These are phyloP conservation scores for Leptographium radiaticola DNA, from an alignment of 2,329 filamentous ascomycete species.

Conservation along the genomic window DNA sequence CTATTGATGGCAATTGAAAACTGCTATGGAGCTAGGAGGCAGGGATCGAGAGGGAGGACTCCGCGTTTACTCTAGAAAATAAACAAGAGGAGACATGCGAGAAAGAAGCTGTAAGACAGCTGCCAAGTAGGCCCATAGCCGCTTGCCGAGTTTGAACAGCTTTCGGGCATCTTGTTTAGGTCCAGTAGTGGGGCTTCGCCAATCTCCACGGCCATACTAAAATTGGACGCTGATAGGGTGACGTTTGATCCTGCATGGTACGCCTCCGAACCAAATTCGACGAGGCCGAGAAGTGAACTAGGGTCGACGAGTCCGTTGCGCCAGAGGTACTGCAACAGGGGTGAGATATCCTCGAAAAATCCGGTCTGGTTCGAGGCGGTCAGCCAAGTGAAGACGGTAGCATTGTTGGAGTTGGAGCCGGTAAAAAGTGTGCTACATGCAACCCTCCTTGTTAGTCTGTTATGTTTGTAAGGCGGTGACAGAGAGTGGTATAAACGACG, in stretches of 20 bases:
- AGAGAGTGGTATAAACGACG: background rate
- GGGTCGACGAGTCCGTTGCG: background rate
- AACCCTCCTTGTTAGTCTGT: background rate
- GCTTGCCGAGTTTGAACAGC: background rate
- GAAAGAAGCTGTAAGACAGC: background rate
- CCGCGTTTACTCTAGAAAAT: background rate
- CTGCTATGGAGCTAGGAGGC: background rate
- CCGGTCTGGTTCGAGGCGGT: background rate
- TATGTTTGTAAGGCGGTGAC: too few species aligned
- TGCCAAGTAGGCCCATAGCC: background rate
- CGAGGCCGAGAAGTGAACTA: background rate
- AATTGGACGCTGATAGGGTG: slow-evolving; percentile 1
- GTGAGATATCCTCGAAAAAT: slow-evolving; percentile 1
- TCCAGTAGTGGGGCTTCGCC: background rate
- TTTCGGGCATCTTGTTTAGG: background rate
- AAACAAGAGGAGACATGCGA: background rate
- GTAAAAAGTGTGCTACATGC: background rate
- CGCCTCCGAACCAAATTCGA: slow-evolving; percentile 2
- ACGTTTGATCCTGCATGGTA: background rate
- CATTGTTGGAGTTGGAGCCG: background rate
- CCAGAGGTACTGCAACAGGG: slow-evolving; percentile 5
- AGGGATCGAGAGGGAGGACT: background rate
- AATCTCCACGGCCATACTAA: background rate
- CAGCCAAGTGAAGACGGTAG: slow-evolving; percentile 1
- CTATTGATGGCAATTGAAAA: too few species aligned